Evolutionary conservation across 208 protist genomes (phyloP), one percentile per base, ranked within the genome.

Genomic region (Phytomonas francai): DNA sequence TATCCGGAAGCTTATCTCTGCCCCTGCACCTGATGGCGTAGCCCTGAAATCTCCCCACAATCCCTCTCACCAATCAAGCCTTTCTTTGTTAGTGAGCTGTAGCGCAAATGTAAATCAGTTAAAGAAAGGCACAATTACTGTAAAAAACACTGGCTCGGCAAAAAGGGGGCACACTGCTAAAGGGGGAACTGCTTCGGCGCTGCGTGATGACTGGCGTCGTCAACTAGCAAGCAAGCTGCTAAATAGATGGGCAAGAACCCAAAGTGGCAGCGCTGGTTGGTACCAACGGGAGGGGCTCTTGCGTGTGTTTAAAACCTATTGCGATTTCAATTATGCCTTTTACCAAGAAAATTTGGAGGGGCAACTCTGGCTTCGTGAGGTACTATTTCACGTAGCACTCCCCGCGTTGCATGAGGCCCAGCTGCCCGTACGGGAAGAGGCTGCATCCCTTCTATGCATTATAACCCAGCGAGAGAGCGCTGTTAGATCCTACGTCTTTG

Each of bases 381-480:
- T 91, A 16, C 72, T 79, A 31, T 75, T 85, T 59, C 79, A 69
- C 0, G 70, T 89, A 9, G 65, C 74, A 30, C 75, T 91, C 63
- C 83, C 80, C 0, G 71, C 85, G 30, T 60, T 91, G 16, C 67
- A 70, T 12, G 77, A 88, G 31, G 70, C 72, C 19, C 80, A 89
- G 74, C 66, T 89, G 66, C 81, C 88, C 1, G 75, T 93, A 56
- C 75, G 83, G 28, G 77, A 88, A 65, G 76, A 76, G 9, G 83
- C 81, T 25, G 84, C 79, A 14, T 61, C 74, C 2, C 34, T 88
- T 12, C 63, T 84, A 14, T 72, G 65, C 33, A 32, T 67, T 22
- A 57, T 85, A 45, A 67, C 67, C 2, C 65, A 75, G 49, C 61
- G 56, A n/a, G 65, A 63, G 34, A 49, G 73, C 25, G 9, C 70